Base-by-base conservation (phyloP, 2,329 filamentous ascomycete species). In the Aspergillus sp. region DNA sequence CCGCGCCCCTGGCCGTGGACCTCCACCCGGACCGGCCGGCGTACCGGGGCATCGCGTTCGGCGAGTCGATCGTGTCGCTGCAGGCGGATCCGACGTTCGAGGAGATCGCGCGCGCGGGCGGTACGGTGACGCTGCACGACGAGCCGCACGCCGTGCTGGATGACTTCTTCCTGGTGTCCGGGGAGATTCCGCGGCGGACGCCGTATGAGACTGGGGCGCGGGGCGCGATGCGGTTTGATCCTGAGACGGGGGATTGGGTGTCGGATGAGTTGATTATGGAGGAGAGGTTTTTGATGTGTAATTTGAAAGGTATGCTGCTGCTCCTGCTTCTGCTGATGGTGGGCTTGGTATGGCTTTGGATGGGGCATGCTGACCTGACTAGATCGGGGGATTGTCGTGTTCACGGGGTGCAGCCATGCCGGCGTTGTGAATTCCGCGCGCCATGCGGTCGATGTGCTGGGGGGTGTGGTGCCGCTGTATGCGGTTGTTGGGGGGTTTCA, bases 371-470 rank as follows among this genome's bases (percentile, higher is more conserved):
- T 34, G 3, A 25, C 21, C 45, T 50, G 46, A 20, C 10, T 48
- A 79, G 78, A 67, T 11, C 78, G 77, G 55, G 81, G 81, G 0
- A 70, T 83, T 2, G 76, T 83, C 2, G 69, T 83, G 17, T 81
- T 83, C 60, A 81, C 80, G 0, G 81, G 80, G 10, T 83, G 81
- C 66, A 80, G 77, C 57, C 80, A 83, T 52, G 78, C 80, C 0
- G 80, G 81, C 0, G 76, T 83, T 6, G 75, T 83, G 49, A 83
- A 83, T 58, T 73, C 76, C 2, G 67, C 73, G 1, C 73, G 70
- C 38, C 74, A 81, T 59, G 78, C 79, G 0, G 38, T 77, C 0
- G 65, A 75, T 1, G 65, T 78, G 2, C 58, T 69, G 1, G 68
- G 65, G 1, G 63, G 64, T 3, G 60, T 65, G 1, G 61, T 68